These are phyloP conservation scores for Penicillium sp. DNA, from an alignment of 2,329 filamentous ascomycete genomes.

Conservation along the genomic window DNA sequence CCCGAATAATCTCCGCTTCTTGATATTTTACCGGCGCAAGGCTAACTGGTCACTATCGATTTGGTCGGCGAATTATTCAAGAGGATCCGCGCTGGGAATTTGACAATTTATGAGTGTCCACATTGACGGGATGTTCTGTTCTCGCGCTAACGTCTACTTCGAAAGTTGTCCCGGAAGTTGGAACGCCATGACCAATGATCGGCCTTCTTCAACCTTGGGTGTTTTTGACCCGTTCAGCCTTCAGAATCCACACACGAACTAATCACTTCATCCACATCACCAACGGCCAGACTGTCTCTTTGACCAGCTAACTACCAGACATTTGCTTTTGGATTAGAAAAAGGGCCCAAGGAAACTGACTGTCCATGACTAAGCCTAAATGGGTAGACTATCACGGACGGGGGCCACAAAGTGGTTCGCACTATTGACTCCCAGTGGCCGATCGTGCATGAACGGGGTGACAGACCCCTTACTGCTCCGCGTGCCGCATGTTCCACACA, in stretches of 20 bases:
- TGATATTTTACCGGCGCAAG: slow-evolving; percentile 2
- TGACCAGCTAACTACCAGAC: neutral
- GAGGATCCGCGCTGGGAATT: slow-evolving; percentile 15
- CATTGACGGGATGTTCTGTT: neutral
- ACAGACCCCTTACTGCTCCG: slow-evolving; percentile 41
- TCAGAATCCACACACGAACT: neutral
- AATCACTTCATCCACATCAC: neutral
- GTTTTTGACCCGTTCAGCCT: neutral
- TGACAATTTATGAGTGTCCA: slow-evolving; percentile 20
- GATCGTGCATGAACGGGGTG: slow-evolving; percentile 35
- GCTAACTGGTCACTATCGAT: neutral
- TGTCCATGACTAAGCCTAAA: neutral
- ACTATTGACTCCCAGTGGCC: slow-evolving; percentile 20
- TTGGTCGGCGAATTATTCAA: slow-evolving; percentile 27
- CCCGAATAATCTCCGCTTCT: slow-evolving; percentile 19
- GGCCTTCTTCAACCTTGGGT: neutral
- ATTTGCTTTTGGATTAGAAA: neutral
- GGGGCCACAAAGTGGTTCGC: slow-evolving; percentile 15
- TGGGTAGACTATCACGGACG: neutral
- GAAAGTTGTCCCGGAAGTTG: neutral
- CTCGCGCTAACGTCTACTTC: neutral
- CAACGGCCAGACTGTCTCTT: neutral
- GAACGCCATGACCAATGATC: neutral
- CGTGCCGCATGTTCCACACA: slow-evolving; percentile 42
- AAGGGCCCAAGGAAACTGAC: neutral